phyloP scores from a whole-genome alignment of 2,329 filamentous ascomycete genomes.

The Fonsecaea erecta region DNA sequence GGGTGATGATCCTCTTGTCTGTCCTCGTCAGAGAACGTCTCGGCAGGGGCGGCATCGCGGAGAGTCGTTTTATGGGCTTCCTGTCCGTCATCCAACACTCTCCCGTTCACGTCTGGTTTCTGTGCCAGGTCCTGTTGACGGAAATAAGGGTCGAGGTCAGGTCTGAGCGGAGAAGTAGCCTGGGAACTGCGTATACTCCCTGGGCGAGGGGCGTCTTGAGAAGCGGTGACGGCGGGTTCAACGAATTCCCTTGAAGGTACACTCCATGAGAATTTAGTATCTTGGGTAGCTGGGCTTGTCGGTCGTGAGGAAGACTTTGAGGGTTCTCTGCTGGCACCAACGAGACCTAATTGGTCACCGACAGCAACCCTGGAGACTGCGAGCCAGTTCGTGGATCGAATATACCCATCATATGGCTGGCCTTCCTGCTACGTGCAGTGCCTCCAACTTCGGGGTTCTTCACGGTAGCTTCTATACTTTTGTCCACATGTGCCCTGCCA shows the following conservation, averaged over 20 bases:
- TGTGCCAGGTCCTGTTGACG: conserved; percentile 40
- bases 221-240: conserved; percentile 1
- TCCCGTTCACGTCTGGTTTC: conserved; percentile 51
- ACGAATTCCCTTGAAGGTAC: conserved; percentile 17
- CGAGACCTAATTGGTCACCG: conserved; percentile 14
- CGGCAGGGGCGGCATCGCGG: neutral
- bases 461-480: conserved; percentile 67
- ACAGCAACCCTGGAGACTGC: conserved; percentile 11
- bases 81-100: conserved; percentile 59
- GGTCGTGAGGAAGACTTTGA: conserved; percentile 23
- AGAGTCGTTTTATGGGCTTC: conserved; percentile 13
- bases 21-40: neutral
- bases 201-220: conserved; percentile 6
- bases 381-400: conserved; percentile 53
- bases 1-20: conserved; percentile 5
- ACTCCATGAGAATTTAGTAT: conserved; percentile 5
- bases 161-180: conserved; percentile 17
- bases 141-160: conserved; percentile 38
- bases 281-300: conserved; percentile 22
- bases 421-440: conserved; percentile 66
- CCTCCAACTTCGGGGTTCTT: conserved; percentile 60
- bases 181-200: conserved; percentile 5
- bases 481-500: conserved; percentile 59
- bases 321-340: conserved; percentile 6
- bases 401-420: conserved; percentile 67